Conservation (phyloP, 1,139 yeast species). For the Debaryomycetaceae sp. region DNA sequence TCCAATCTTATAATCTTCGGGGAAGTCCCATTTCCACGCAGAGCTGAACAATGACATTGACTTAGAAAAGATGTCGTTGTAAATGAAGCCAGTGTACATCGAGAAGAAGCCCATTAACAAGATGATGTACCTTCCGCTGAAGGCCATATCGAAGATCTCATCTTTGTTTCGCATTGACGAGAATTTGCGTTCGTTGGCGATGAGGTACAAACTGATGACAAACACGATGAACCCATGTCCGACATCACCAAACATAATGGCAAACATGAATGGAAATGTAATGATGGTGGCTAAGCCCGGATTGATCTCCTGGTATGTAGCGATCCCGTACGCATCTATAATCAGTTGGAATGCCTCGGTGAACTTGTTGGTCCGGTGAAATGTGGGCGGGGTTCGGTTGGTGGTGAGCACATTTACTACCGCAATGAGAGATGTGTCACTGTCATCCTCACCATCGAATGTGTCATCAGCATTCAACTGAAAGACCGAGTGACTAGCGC, state of each 20-base stretch:
- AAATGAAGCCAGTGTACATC: constrained; percentile 87
- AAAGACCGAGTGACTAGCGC: constrained; percentile 2
- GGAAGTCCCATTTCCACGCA: constrained; percentile 83
- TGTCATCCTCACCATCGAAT: constrained; percentile 20
- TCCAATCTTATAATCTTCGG: constrained; percentile 59
- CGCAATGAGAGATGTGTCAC: constrained; percentile 33
- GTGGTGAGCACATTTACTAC: constrained; percentile 80
- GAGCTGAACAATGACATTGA: constrained; percentile 81
- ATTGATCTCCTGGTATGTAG: constrained; percentile 90
- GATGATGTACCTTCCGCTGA: constrained; percentile 82
- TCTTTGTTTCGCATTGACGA: constrained; percentile 69
- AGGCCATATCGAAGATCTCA: constrained; percentile 97
- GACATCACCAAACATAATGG: constrained; percentile 97
- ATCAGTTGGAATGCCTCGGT: constrained; percentile 89
- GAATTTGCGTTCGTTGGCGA: constrained; percentile 62
- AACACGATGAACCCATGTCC: constrained; percentile 89
- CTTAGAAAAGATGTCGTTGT: constrained; percentile 89
- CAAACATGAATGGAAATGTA: constrained; percentile 98
- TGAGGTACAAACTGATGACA: constrained; percentile 66
- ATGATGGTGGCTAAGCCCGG: constrained; percentile 94
- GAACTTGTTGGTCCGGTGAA: constrained; percentile 84
- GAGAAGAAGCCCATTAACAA: constrained; percentile 90
- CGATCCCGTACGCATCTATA: constrained; percentile 93
- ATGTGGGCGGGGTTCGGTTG: constrained; percentile 88
- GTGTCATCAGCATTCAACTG: constrained; percentile 10